Evolutionary conservation across 148 eudicot genomes (phyloP), one percentile per base, ranked within the genome.

Genomic region (Vaccinium myrtillus): DNA sequence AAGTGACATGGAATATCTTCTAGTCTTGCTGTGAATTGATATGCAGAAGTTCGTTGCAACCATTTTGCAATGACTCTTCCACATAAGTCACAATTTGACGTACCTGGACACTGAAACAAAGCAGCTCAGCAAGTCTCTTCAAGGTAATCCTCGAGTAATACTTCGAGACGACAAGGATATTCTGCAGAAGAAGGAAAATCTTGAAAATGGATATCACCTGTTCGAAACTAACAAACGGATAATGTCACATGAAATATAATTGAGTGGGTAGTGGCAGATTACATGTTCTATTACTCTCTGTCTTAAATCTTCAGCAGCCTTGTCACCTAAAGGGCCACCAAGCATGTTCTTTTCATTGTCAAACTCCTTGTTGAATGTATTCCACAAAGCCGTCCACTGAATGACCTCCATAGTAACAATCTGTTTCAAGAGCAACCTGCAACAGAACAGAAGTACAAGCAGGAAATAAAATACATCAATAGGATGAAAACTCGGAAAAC

Each of bases 231-330:
- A 78, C 36, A 51, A 73, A 21, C 9, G 48, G 15, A 39, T n/a
- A 78, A 8, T 8, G 14, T 30, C 10, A 1, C 19, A 39, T 27
- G 77, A 10, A 16, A 14, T 1, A 25, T 12, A 55, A 39, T 80
- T n/a, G 50, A 30, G 67, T 8, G 12, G 54, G 56, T 43, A 63
- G 56, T 11, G 49, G 79, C 79, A 75, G n/a, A 86, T 91, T 91
- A 96, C 99, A 90, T 96, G 99, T 84, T 96, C 98, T 84, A 96
- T 94, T 70, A 94, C 92, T 91, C 98, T 93, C 86, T 93, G 95
- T 78, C 86, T 93, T 16, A 96, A 92, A 92, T 96, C 98, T 87
- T 94, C 95, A 59, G 95, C 95, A 21, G 99, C 99, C 85, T 93
- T 96, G 77, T 96, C 97, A 78, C 94, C 97, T 53, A 94, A 91